Base-by-base conservation (phyloP, 73 alveolate genomes). In the Tetrahymena borealis region DNA sequence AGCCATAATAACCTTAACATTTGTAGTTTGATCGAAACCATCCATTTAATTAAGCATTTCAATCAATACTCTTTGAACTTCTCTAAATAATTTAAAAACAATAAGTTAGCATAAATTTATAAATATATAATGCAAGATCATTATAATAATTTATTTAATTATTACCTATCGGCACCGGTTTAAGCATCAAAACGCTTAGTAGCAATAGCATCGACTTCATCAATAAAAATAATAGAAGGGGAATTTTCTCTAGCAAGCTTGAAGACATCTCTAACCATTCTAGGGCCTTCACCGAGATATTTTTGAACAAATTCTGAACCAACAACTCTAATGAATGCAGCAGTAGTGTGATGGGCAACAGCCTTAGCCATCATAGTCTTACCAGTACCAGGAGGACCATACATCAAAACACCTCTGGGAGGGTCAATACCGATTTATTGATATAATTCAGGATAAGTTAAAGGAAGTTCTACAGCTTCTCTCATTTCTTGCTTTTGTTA, bases 361-460 rank as follows among this genome's bases (percentile, higher is more conserved):
- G 99, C 99, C 92, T 96, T 99, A 11, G 99, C 99, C 91, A 99
- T 97, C 99, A 99, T 98, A 12, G 99, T 99, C 95, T 99, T 99
- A 32, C 99, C 99, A 7, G 99, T 99, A 24, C 99, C 99, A 32
- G 99, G 99, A 1, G 99, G 99, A 18, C 99, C 99, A 94, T 98
- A 99, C 32, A 99, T 95, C 60, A 99, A 94, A 28, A 99, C 99
- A 28, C 99, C 99, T 90, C 99, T 96, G 16, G 99, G 99, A 12
- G 99, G 99, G 96, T 99, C 99, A 92, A 99, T 99, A 85, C 99
- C 99, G 43, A 99, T 99, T 97, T 99, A 98, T 40, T 97, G 98
- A 91, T 99, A 99, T 37, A 99, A 98, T 98, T 99, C 99, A 85
- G 99, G 99, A 91, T 95, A 96, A 16, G 99, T 97, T 78, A 99